Evolutionary conservation across 257 asterid species (phyloP), one percentile per base, ranked within the genome.

Genomic region (Nicotiana tabacum): DNA sequence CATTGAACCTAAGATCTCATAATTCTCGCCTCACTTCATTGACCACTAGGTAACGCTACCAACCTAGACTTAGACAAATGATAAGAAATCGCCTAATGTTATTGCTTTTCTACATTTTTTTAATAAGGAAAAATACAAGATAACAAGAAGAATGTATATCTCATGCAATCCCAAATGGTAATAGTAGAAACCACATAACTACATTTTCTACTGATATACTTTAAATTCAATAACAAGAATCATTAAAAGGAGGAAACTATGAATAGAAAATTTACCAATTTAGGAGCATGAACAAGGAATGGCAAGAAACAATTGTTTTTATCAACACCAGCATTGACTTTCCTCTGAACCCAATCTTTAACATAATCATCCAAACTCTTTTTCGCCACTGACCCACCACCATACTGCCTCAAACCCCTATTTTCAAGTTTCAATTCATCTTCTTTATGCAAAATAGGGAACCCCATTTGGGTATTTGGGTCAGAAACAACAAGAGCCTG

Each of bases 231-330:
- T n/a, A 69, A 32, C 13, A 7, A 15, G 18, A 35, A 16, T 7
- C 60, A 43, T 5, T 10, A 24, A 1, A 77, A 64, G 27, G 39
- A 64, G 27, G 39, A 62, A 48, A 79, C 27, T 35, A 13, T 0
- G 61, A 69, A 13, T 32, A 43, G 35, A 0, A 39, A 43, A 18
- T 69, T 33, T 86, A 94, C 98, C 93, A 65, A 79, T 87, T 85
- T 90, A 1, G 96, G 93, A 64, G 94, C 97, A 37, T 90, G 89
- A 53, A 46, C 82, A 37, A 87, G 96, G 78, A 93, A 91, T n/a
- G 92, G 92, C 83, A 91, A 72, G 83, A 86, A 78, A 69, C 91
- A 89, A 82, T 86, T 82, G 57, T 77, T 83, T 74, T 90, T 85
- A 74, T 93, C 85, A 56, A 86, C 69, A 35, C 92, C 97, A 74